These are phyloP conservation scores for Diaporthe longicolla DNA, from an alignment of 2,329 filamentous ascomycete species.

Conservation along the genomic window DNA sequence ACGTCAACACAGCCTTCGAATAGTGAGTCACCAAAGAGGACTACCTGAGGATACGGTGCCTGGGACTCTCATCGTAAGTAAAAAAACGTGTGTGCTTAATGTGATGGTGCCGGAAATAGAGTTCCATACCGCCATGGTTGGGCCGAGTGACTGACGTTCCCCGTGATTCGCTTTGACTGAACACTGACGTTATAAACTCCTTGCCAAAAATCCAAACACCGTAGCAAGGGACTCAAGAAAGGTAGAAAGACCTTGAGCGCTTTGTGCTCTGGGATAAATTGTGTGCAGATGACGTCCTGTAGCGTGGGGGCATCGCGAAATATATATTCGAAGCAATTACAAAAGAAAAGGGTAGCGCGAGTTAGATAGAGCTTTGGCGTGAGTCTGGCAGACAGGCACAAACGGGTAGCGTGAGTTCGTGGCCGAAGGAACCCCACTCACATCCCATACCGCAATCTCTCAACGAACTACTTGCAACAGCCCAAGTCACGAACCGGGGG, in stretches of 20 bases:
- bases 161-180: neutral
- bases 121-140: slow-evolving; percentile 39
- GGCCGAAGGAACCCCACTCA: slow-evolving; percentile 16
- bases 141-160: slow-evolving; percentile 9
- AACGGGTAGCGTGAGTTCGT: slow-evolving; percentile 23
- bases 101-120: neutral
- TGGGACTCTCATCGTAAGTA: slow-evolving; percentile 45
- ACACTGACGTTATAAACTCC: neutral
- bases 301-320: slow-evolving; percentile 25
- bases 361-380: neutral
- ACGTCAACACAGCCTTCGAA: slow-evolving; percentile 77
- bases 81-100: neutral
- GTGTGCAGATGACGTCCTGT: slow-evolving; percentile 16
- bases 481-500: slow-evolving; percentile 12
- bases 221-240: neutral
- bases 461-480: slow-evolving; percentile 8
- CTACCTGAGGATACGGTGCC: slow-evolving; percentile 77
- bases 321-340: neutral
- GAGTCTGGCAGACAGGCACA: neutral
- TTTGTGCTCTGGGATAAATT: neutral
- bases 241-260: neutral
- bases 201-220: neutral
- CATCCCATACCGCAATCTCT: slow-evolving; percentile 8
- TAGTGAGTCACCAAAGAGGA: slow-evolving; percentile 93
- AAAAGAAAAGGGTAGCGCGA: neutral